These are phyloP conservation scores for Scheffersomyces spartinae DNA, from an alignment of 805 yeast species.

Conservation along the genomic window DNA sequence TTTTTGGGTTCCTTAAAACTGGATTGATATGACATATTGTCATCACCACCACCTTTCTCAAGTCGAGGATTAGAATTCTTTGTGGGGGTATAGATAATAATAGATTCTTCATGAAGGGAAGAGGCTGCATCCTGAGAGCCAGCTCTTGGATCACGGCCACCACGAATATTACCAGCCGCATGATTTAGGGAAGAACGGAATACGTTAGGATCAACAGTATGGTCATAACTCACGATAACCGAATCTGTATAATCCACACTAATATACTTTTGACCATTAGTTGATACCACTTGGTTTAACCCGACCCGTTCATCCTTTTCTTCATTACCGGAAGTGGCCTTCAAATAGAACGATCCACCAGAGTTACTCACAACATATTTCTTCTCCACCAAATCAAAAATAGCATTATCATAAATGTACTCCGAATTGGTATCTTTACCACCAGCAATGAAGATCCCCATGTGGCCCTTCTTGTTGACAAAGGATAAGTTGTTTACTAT, in stretches of 20 bases:
- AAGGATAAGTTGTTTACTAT: conserved; percentile 25
- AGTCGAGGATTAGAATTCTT: too few relatives aligned
- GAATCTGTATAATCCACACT: conserved; percentile 21
- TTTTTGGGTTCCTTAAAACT: conserved; percentile 4
- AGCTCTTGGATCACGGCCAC: too few relatives aligned
- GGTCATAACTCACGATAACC: conserved; percentile 23
- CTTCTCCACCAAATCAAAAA: conserved; percentile 35
- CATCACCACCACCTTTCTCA: too few relatives aligned
- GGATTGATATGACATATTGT: too few relatives aligned
- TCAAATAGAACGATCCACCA: conserved; percentile 7
- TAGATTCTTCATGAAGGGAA: conserved; percentile 13
- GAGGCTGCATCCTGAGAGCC: too few relatives aligned
- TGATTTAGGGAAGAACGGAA: too few relatives aligned
- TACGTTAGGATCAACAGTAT: too few relatives aligned
- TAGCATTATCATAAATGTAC: conserved; percentile 19
- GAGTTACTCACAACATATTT: conserved; percentile 14
- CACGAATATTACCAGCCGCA: too few relatives aligned
- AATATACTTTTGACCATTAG: too few relatives aligned
- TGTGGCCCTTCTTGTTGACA: conserved; percentile 26
- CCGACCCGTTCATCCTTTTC: conserved; percentile 7
- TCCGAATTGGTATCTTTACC: conserved; percentile 31
- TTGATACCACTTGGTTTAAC: conserved; percentile 5
- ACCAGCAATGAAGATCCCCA: conserved; percentile 42
- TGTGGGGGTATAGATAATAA: conserved; percentile 25
- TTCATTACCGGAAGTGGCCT: conserved; percentile 5